Evolutionary conservation across 2,329 filamentous ascomycete genomes (phyloP), one percentile per base, ranked within the genome.

Genomic region (Sporothrix pallida): DNA sequence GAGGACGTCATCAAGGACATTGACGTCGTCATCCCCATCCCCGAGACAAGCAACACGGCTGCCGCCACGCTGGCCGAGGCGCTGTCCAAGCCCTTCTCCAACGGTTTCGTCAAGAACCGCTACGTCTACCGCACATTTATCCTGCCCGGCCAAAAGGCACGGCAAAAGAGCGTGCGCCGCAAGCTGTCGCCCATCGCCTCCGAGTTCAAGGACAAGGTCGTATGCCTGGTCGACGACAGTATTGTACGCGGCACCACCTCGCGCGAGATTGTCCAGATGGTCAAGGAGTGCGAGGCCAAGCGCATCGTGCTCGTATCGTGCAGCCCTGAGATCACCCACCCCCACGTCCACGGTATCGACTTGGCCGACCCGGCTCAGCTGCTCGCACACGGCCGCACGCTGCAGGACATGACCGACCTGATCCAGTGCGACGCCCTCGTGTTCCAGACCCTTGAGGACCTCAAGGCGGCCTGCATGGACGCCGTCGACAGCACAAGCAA

Each of bases 121-220:
- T 97, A 97, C 81, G 92, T 97, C 75, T 94, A 93, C 86, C 89
- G 93, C 69, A 97, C 93, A 0, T 96, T 95, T 81, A 95, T 94
- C 44, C 73, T 83, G 74, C 85, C 95, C 1, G 92, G 92, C 42
- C 95, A 98, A 81, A 89, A 89, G 77, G 88, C 90, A 20, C 88
- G 95, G 3, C 90, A 96, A 79, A 95, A 95, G 83, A 92, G 93
- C 77, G 94, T 98, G 10, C 91, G 95, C 3, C 89, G 95, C 68
- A 98, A 98, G 84, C 87, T 98, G 54, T 95, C 93, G 75, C 90
- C 95, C 23, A 97, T 98, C 82, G 89, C 91, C 37, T 90, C 91
- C 52, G 94, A 98, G 80, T 98, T 98, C 82, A 86, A 90, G 73
- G 93, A 88, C 77, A 91, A 92, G 78, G 92, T 91, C 74, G 92